Percentiles rank a stretch among this genome's conserved stretches.
phyloP scores from a whole-genome alignment of 306 rosid species.

The Canavalia ensiformis region DNA sequence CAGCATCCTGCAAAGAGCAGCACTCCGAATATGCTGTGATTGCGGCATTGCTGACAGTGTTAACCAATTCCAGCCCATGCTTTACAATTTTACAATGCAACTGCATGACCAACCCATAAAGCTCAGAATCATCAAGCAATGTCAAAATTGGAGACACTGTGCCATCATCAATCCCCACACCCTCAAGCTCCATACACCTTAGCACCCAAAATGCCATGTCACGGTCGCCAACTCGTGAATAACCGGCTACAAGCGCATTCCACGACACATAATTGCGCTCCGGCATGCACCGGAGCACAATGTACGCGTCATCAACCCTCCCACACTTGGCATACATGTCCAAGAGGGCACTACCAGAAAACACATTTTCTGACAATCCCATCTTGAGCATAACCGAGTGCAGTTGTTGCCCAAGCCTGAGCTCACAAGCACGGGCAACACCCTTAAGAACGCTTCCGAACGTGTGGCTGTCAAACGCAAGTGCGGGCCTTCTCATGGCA shows the following conservation, averaged over 20 bases:
- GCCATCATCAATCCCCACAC: constrained; percentile 71
- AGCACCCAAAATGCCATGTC: constrained; percentile 61
- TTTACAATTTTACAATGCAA: constrained; percentile 73
- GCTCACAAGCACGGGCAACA: constrained; percentile 49
- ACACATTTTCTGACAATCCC: constrained; percentile 61
- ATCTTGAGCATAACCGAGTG: constrained; percentile 71
- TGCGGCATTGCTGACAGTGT: constrained; percentile 69
- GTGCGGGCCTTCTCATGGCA: constrained; percentile 61
- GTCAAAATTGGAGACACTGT: constrained; percentile 80
- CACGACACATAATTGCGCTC: constrained; percentile 70
- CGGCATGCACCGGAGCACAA: constrained; percentile 59
- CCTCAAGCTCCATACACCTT: constrained; percentile 67
- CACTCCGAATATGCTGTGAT: constrained; percentile 82
- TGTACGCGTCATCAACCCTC: constrained; percentile 68
- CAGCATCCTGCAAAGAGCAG: constrained; percentile 69
- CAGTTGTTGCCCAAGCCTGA: constrained; percentile 66
- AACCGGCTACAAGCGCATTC: constrained; percentile 80
- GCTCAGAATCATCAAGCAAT: constrained; percentile 66
- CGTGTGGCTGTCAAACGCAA: constrained; percentile 64
- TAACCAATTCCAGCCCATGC: constrained; percentile 62
- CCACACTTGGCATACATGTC: constrained; percentile 93
- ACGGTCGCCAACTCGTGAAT: constrained; percentile 62
- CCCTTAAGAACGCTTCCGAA: constrained; percentile 86
- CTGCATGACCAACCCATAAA: constrained; percentile 57
- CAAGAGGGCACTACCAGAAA: constrained; percentile 75